Conservation (phyloP, 2,329 filamentous ascomycete genomes). For the Rhynchosporium graminicola region DNA sequence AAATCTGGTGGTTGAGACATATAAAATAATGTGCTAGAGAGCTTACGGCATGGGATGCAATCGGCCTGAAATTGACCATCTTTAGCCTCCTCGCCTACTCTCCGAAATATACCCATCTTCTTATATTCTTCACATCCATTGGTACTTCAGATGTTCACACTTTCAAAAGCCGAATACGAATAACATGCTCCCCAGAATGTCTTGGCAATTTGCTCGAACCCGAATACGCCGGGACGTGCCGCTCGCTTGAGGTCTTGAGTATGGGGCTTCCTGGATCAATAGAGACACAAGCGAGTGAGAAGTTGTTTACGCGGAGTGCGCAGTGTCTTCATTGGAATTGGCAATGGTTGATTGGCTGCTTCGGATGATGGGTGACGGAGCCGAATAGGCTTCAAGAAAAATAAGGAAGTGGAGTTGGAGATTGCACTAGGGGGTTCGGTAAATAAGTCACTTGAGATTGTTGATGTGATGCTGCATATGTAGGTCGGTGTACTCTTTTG, state of each 20-base stretch:
- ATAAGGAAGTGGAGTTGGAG: background rate
- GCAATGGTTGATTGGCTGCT: background rate
- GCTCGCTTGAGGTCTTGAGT: background rate
- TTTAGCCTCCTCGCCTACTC: no score
- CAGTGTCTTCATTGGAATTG: background rate
- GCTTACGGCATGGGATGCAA: no score
- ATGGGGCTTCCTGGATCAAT: background rate
- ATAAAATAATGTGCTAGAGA: no score
- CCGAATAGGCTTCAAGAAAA: background rate
- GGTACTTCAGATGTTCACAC: background rate
- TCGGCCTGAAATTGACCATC: no score
- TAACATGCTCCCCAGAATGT: background rate
- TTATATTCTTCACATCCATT: background rate
- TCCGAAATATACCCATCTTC: background rate
- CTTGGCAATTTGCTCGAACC: background rate
- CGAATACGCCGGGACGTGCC: background rate
- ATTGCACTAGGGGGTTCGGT: background rate
- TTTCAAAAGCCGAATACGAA: constrained; percentile 1
- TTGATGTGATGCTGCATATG: background rate
- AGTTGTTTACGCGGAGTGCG: background rate
- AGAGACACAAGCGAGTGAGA: no score
- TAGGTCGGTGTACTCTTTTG: no score
- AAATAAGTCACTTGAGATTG: background rate
- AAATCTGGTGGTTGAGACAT: no score
- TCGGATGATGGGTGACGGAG: background rate